Percentiles rank a stretch among this genome's conserved stretches.
Conservation (phyloP, 2,329 filamentous ascomycete species). For the Calonectria leucothoes region DNA sequence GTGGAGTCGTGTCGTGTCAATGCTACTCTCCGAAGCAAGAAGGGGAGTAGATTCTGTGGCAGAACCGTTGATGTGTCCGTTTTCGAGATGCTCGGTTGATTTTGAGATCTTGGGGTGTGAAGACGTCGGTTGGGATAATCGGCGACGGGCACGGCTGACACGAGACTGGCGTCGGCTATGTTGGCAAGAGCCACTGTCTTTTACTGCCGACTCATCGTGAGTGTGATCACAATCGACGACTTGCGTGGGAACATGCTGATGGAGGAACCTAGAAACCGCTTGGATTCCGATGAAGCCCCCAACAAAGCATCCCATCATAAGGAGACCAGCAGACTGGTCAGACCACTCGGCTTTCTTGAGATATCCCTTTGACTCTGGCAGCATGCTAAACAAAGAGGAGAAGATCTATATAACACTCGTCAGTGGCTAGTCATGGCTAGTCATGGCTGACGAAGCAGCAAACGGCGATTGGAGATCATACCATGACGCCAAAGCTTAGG, state of each 20-base stretch:
- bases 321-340: conserved; percentile 74
- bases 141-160: conserved; percentile 46
- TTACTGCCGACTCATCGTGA: conserved; percentile 66
- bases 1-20: conserved; percentile 43
- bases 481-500: conserved; percentile 96
- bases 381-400: conserved; percentile 91
- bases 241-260: conserved; percentile 80
- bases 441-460: not conserved
- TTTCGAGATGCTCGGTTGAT: conserved; percentile 28
- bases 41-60: conserved; percentile 63
- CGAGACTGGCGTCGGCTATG: conserved; percentile 44
- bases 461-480: conserved; percentile 55
- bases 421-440: conserved; percentile 5
- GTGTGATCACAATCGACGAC: conserved; percentile 84
- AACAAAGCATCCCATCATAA: conserved; percentile 77
- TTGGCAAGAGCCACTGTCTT: conserved; percentile 40
- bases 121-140: conserved; percentile 42
- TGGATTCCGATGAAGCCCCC: conserved; percentile 82
- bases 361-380: conserved; percentile 86
- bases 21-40: conserved; percentile 47
- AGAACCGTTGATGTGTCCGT: conserved; percentile 34
- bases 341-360: conserved; percentile 76
- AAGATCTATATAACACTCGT: conserved; percentile 74
- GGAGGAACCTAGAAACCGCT: conserved; percentile 76
- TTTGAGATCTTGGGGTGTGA: conserved; percentile 32